These are phyloP conservation scores for Dunaliella primolecta DNA, from an alignment of 139 green algal species.

Conservation along the genomic window DNA sequence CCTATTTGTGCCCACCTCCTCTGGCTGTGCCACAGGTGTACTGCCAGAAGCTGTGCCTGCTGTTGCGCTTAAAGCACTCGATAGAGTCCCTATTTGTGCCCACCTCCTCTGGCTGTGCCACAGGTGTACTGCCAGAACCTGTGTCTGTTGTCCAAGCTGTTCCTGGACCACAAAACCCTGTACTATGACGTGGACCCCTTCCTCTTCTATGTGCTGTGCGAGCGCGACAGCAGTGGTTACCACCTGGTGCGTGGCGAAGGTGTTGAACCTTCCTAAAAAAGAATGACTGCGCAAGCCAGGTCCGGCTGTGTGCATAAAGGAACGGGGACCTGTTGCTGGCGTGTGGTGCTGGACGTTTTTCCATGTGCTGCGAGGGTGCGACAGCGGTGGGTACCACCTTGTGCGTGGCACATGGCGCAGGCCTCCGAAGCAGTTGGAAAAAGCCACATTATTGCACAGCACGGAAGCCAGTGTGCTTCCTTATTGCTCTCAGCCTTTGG, in stretches of 20 bases:
- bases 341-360: not conserved
- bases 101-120: too few relatives aligned
- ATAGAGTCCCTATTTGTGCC: too few relatives aligned
- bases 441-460: too few relatives aligned
- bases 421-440: too few relatives aligned
- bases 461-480: too few relatives aligned
- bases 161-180: slow-evolving; percentile 99
- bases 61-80: too few relatives aligned
- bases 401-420: too few relatives aligned
- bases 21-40: slow-evolving; percentile 73
- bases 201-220: slow-evolving; percentile 98
- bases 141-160: slow-evolving; percentile 98
- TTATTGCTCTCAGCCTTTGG: too few relatives aligned
- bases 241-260: slow-evolving; percentile 30
- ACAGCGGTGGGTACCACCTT: not conserved
- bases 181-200: slow-evolving; percentile 99
- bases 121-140: slow-evolving; percentile 97
- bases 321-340: not conserved
- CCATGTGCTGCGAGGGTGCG: not conserved
- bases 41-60: slow-evolving; percentile 98
- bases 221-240: slow-evolving; percentile 75
- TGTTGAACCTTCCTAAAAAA: not conserved
- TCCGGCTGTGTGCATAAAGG: too few relatives aligned
- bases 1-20: too few relatives aligned
- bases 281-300: not conserved